These are phyloP conservation scores for Ustulina deusta DNA, from an alignment of 2,329 filamentous ascomycete genomes.

Conservation along the genomic window DNA sequence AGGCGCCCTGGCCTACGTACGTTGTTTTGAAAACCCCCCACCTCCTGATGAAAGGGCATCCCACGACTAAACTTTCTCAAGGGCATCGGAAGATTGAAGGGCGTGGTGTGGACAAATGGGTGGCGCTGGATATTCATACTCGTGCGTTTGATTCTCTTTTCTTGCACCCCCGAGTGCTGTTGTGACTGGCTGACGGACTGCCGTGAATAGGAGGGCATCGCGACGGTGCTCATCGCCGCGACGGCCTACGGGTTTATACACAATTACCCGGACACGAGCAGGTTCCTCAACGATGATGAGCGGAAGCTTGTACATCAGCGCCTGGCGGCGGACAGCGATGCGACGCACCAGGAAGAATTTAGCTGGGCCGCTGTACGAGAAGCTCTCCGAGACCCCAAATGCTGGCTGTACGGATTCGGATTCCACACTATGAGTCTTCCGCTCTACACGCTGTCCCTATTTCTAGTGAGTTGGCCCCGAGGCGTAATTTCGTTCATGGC, in stretches of 20 bases:
- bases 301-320: constrained; percentile 70
- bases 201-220: constrained; percentile 66
- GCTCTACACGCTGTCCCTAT: constrained; percentile 67
- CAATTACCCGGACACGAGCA: constrained; percentile 71
- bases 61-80: constrained; percentile 41
- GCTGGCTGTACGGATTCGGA: constrained; percentile 77
- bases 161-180: not conserved
- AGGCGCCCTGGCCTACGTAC: constrained; percentile 66
- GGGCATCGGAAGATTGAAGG: constrained; percentile 67
- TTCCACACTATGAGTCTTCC: constrained; percentile 80
- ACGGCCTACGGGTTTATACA: constrained; percentile 71
- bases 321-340: constrained; percentile 75
- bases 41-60: not conserved
- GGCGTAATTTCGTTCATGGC: not conserved
- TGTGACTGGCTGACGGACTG: constrained; percentile 53
- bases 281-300: constrained; percentile 67
- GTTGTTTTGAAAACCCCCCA: constrained; percentile 34
- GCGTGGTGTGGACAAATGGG: constrained; percentile 63
- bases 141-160: constrained; percentile 50
- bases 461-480: constrained; percentile 57
- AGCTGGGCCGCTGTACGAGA: constrained; percentile 73
- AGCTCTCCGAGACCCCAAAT: constrained; percentile 75
- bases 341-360: constrained; percentile 75
- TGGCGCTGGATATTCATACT: constrained; percentile 73
- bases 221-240: constrained; percentile 64